A percentile compares a stretch with the other conserved stretches of the same genome.
Evolutionary conservation across 352 stramenopile genomes (phyloP).

Genomic region (Phytophthora vignae): DNA sequence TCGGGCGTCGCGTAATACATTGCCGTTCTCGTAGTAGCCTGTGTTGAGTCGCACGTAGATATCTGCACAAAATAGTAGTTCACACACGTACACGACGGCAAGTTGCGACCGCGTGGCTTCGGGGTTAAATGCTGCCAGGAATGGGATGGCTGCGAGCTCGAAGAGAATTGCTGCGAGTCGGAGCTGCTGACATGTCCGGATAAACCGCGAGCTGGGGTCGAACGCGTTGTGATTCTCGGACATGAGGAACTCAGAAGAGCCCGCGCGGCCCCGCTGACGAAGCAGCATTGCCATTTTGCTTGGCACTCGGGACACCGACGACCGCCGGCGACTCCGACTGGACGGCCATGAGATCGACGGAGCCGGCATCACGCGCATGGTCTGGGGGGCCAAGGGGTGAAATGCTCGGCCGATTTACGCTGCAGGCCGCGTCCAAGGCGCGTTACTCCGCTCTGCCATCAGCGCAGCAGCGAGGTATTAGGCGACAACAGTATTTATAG

Average conservation of each 20-base stretch:
- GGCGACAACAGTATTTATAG: slow-evolving; percentile 21
- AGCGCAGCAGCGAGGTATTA: slow-evolving; percentile 1
- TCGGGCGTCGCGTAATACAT: slow-evolving; percentile 63
- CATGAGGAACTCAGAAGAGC: slow-evolving; percentile 58
- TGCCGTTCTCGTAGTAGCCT: slow-evolving; percentile 77
- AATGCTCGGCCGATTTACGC: slow-evolving; percentile 15
- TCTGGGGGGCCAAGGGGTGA: background rate
- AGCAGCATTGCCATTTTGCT: slow-evolving; percentile 30
- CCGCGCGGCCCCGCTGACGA: slow-evolving; percentile 45
- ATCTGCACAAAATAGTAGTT: slow-evolving; percentile 67
- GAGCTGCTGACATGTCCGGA: slow-evolving; percentile 62
- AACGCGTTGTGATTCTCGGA: slow-evolving; percentile 65
- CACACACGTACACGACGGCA: slow-evolving; percentile 57
- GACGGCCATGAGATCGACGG: slow-evolving; percentile 7
- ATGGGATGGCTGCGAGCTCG: slow-evolving; percentile 57
- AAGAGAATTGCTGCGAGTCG: slow-evolving; percentile 62
- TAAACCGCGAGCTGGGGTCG: slow-evolving; percentile 62
- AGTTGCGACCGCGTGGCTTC: slow-evolving; percentile 32
- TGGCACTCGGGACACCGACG: slow-evolving; percentile 24
- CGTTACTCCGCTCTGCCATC: slow-evolving; percentile 10
- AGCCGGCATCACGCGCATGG: slow-evolving; percentile 33
- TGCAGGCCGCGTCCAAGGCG: slow-evolving; percentile 4
- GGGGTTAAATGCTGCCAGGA: slow-evolving; percentile 49
- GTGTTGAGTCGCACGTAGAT: slow-evolving; percentile 81
- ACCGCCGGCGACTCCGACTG: slow-evolving; percentile 34